Percentiles rank a stretch among this genome's conserved stretches.
Evolutionary conservation across 106 monocot genomes (phyloP).

Genomic region (Alisma plantagoaquatica): DNA sequence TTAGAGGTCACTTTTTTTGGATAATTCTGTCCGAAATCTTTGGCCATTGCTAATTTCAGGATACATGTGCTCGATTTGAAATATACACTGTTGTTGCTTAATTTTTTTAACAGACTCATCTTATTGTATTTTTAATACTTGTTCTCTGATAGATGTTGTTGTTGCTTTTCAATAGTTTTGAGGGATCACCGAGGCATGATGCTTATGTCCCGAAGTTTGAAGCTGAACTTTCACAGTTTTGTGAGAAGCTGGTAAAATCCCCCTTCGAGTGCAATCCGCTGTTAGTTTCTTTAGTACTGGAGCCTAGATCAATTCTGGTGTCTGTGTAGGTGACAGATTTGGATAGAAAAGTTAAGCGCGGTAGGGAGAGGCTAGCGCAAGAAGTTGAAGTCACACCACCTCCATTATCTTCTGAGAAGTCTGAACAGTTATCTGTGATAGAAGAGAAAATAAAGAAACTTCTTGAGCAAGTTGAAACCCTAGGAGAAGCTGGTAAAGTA

Average conservation of each 20-base stretch:
- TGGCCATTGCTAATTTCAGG: no score
- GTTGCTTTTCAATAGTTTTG: constrained; percentile 54
- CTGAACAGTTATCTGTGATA: constrained; percentile 59
- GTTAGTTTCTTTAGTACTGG: neutral
- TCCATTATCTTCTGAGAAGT: constrained; percentile 49
- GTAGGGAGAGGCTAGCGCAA: constrained; percentile 76
- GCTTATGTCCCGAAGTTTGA: constrained; percentile 80
- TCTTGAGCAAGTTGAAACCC: constrained; percentile 78
- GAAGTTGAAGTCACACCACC: constrained; percentile 47
- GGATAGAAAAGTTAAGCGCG: constrained; percentile 90
- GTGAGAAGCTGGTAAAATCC: constrained; percentile 83
- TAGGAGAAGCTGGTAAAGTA: constrained; percentile 97
- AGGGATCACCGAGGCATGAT: constrained; percentile 82
- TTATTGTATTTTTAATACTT: no score
- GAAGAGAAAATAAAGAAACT: constrained; percentile 96
- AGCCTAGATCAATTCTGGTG: constrained; percentile 6
- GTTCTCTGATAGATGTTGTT: no score
- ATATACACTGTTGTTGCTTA: no score
- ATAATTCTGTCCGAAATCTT: no score
- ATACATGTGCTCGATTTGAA: no score
- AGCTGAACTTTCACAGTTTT: constrained; percentile 85
- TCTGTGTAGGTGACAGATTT: constrained; percentile 67
- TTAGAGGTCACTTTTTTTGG: no score
- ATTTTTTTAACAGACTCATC: no score
- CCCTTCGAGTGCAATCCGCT: neutral